A percentile compares a stretch with the other conserved stretches of the same genome.
These are phyloP conservation scores for Delonix regia DNA, from an alignment of 306 rosid species.

Conservation along the genomic window DNA sequence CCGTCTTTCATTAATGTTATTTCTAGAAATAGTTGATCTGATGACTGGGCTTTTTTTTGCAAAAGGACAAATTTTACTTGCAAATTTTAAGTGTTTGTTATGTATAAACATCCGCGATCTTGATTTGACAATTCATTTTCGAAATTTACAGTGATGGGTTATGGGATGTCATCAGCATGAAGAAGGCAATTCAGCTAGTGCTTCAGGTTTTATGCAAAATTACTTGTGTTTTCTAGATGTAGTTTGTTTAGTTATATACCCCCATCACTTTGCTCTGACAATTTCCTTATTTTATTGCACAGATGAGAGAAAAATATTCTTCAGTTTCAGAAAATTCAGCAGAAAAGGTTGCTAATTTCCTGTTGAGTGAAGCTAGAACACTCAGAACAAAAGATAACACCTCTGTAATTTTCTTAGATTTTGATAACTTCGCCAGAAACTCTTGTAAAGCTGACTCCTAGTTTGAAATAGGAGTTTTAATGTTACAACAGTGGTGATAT, in stretches of 20 bases:
- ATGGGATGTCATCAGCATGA: constrained; percentile 84
- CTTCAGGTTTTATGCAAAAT: constrained; percentile 58
- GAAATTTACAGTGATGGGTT: constrained; percentile 81
- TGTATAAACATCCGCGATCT: constrained; percentile 5
- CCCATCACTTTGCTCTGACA: constrained; percentile 13
- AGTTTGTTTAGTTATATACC: neutral
- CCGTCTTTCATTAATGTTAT: neutral
- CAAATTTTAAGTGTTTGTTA: neutral
- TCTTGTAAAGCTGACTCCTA: constrained; percentile 83
- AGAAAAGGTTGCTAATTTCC: constrained; percentile 75
- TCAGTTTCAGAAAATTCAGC: constrained; percentile 59
- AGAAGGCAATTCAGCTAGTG: constrained; percentile 81
- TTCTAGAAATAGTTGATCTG: constrained; percentile 18
- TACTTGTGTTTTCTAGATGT: neutral
- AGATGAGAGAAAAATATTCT: constrained; percentile 66
- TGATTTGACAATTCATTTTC: constrained; percentile 28
- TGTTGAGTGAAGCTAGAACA: constrained; percentile 91
- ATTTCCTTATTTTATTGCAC: constrained; percentile 34
- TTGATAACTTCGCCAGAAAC: constrained; percentile 57
- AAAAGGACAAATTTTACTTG: neutral
- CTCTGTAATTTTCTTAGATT: constrained; percentile 88
- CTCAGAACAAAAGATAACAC: constrained; percentile 97
- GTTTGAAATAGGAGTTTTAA: constrained; percentile 52
- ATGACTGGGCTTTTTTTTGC: constrained; percentile 13
- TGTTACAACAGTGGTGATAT: constrained; percentile 42